Evolutionary conservation across 2,329 filamentous ascomycete species (phyloP).

Genomic region (Tolypocladium endophyticum): DNA sequence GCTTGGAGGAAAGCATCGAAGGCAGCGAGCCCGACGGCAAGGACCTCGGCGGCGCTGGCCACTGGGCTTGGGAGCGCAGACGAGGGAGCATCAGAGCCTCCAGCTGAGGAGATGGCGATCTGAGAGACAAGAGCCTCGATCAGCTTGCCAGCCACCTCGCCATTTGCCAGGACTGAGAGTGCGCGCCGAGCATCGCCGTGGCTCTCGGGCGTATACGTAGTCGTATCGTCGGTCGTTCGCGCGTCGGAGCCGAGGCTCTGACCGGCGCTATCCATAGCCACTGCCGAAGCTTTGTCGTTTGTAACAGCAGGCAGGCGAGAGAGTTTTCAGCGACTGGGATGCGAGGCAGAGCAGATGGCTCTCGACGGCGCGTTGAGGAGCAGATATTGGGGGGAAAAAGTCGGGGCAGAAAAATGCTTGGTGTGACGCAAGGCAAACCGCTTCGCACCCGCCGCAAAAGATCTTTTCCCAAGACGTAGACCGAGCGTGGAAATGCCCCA

Average conservation of each 20-base stretch:
- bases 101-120: background rate
- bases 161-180: slow-evolving; percentile 5
- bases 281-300: background rate
- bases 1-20: slow-evolving; percentile 74
- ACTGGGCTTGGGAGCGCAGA: background rate
- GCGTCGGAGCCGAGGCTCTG: background rate
- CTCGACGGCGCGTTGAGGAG: background rate
- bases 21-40: slow-evolving; percentile 22
- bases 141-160: slow-evolving; percentile 3
- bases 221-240: background rate
- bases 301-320: background rate
- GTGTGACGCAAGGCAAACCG: background rate
- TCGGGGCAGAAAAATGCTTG: background rate
- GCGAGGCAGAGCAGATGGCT: background rate
- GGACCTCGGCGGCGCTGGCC: slow-evolving; percentile 6
- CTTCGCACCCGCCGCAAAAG: background rate
- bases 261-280: background rate
- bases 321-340: background rate
- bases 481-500: background rate
- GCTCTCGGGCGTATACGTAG: background rate
- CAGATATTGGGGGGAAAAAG: background rate
- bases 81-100: background rate
- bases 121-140: slow-evolving; percentile 3
- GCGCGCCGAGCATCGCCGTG: slow-evolving; percentile 4
- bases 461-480: background rate